Percentiles rank a stretch among this genome's conserved stretches.
These are phyloP conservation scores for Didymella sp. DNA, from an alignment of 2,329 filamentous ascomycete species.

Conservation along the genomic window DNA sequence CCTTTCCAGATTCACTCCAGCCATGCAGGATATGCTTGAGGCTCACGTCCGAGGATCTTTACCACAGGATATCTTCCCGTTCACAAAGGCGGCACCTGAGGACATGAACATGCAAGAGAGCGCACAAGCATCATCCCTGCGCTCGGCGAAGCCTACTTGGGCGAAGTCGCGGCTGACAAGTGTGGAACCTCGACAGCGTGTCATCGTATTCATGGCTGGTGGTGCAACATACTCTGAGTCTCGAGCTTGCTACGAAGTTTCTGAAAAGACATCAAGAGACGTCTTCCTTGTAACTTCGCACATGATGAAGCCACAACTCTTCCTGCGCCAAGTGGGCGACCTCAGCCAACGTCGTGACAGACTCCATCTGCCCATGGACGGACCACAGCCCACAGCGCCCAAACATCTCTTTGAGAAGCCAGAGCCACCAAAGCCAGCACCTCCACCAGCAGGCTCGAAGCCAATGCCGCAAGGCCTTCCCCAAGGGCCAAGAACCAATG, in stretches of 20 bases:
- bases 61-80: conserved; percentile 55
- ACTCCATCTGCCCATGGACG: conserved; percentile 81
- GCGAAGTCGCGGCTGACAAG: conserved; percentile 78
- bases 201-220: conserved; percentile 94
- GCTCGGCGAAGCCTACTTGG: conserved; percentile 94
- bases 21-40: conserved; percentile 83
- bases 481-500: conserved; percentile 35
- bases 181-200: conserved; percentile 83
- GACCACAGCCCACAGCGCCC: conserved; percentile 80
- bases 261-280: conserved; percentile 74
- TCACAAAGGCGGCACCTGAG: conserved; percentile 65
- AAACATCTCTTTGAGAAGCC: conserved; percentile 84
- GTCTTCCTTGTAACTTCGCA: conserved; percentile 90
- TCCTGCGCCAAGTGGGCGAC: conserved; percentile 81
- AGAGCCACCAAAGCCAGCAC: conserved; percentile 60
- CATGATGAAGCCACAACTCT: conserved; percentile 87
- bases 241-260: conserved; percentile 86
- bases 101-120: conserved; percentile 63
- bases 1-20: conserved; percentile 86
- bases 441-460: conserved; percentile 58
- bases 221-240: conserved; percentile 94
- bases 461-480: conserved; percentile 42
- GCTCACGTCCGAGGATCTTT: conserved; percentile 58
- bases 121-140: conserved; percentile 69
- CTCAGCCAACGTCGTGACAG: conserved; percentile 76